Evolutionary conservation across 108 stramenopile species (phyloP).

Genomic region (Mediolabrus comicus): DNA sequence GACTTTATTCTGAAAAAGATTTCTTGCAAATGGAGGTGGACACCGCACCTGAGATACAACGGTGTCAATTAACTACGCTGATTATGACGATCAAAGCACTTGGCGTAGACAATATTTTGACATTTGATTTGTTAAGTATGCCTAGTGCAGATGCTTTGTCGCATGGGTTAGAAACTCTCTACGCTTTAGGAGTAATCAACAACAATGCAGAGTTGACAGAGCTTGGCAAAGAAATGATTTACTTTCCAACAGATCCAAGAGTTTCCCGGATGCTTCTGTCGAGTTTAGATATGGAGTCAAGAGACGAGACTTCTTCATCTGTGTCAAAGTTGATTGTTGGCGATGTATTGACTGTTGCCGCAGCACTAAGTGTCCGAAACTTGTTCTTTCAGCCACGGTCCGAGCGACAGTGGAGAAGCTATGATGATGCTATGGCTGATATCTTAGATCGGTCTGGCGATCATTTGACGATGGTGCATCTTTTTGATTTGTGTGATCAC

Average conservation of each 20-base stretch:
- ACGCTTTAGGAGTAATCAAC: slow-evolving; percentile 85
- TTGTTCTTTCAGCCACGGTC: slow-evolving; percentile 71
- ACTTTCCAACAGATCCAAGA: slow-evolving; percentile 82
- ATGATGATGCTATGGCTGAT: slow-evolving; percentile 83
- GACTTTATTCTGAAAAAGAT: slow-evolving; percentile 86
- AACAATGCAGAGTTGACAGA: slow-evolving; percentile 65
- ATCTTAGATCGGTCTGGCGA: slow-evolving; percentile 85
- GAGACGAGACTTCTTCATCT: slow-evolving; percentile 35
- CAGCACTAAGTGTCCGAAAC: slow-evolving; percentile 80
- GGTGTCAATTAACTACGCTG: slow-evolving; percentile 82
- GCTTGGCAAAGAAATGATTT: slow-evolving; percentile 78
- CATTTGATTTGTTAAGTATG: slow-evolving; percentile 92
- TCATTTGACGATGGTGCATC: slow-evolving; percentile 88
- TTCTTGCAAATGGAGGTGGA: slow-evolving; percentile 56
- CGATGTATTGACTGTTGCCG: slow-evolving; percentile 89
- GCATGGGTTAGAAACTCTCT: slow-evolving; percentile 79
- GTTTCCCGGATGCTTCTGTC: slow-evolving; percentile 82
- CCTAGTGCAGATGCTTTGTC: slow-evolving; percentile 79
- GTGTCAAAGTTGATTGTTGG: slow-evolving; percentile 48
- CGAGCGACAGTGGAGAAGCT: slow-evolving; percentile 66
- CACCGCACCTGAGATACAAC: slow-evolving; percentile 77
- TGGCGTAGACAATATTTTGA: slow-evolving; percentile 91
- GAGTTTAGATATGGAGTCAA: slow-evolving; percentile 50
- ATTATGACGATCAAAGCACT: slow-evolving; percentile 95
- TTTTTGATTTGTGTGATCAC: slow-evolving; percentile 69